Conservation (phyloP, 345 rosid genomes). For the Lagerstroemia speciosa region DNA sequence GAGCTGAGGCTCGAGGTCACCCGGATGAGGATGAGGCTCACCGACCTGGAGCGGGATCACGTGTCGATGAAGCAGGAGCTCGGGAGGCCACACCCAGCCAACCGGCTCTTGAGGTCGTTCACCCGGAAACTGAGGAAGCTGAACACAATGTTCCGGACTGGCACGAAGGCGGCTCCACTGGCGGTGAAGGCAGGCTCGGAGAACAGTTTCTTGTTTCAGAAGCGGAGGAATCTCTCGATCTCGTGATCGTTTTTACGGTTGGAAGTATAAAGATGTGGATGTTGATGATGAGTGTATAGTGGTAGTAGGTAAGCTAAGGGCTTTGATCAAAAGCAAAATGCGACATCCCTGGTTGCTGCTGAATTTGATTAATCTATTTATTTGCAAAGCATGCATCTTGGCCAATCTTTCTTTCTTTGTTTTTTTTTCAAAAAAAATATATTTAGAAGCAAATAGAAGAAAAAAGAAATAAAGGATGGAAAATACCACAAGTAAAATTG, state of each 20-base stretch:
- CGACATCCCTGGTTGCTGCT: neutral
- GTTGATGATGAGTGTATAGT: constrained; percentile 22
- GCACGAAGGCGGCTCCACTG: constrained; percentile 19
- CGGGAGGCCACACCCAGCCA: constrained; percentile 62
- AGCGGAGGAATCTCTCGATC: constrained; percentile 64
- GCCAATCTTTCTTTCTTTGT: too few species aligned
- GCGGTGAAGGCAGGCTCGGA: constrained; percentile 54
- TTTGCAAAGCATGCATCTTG: too few species aligned
- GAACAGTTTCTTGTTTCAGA: constrained; percentile 56
- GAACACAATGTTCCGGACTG: constrained; percentile 52
- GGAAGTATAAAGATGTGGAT: neutral
- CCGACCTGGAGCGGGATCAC: constrained; percentile 86
- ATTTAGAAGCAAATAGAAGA: too few species aligned
- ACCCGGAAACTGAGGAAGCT: constrained; percentile 68
- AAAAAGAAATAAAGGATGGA: too few species aligned
- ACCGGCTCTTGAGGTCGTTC: constrained; percentile 60
- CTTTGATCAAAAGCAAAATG: neutral
- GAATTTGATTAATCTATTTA: neutral
- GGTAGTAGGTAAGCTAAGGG: neutral
- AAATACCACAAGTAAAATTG: too few species aligned
- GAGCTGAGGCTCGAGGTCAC: constrained; percentile 95
- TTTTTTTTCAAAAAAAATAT: too few species aligned
- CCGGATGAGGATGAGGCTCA: constrained; percentile 96
- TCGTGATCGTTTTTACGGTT: constrained; percentile 29
- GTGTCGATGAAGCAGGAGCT: constrained; percentile 84